Percentiles rank a stretch among this genome's conserved stretches.
Evolutionary conservation across 495 filamentous ascomycete genomes (phyloP).

Genomic region (Geoglossum glabrum): DNA sequence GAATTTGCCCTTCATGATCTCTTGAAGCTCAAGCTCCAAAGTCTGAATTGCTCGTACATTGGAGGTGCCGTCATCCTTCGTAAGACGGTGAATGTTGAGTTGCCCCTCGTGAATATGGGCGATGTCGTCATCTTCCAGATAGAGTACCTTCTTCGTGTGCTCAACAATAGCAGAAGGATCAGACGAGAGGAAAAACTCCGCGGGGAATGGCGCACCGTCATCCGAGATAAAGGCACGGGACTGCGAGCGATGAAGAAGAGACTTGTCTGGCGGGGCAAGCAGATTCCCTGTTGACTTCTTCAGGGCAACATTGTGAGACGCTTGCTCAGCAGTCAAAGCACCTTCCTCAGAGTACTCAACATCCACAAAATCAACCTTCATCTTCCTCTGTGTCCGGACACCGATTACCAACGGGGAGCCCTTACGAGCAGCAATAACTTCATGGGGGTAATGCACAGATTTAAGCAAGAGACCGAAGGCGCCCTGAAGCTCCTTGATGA

Average conservation of each 20-base stretch:
- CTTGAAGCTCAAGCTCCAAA: slow-evolving; percentile 91
- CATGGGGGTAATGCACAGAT: slow-evolving; percentile 95
- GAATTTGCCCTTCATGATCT: slow-evolving; percentile 99
- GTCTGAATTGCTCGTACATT: slow-evolving; percentile 97
- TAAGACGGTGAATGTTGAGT: slow-evolving; percentile 93
- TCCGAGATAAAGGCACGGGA: slow-evolving; percentile 97
- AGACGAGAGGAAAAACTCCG: slow-evolving; percentile 95
- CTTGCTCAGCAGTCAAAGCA: slow-evolving; percentile 78
- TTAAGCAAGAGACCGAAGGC: slow-evolving; percentile 93
- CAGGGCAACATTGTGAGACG: slow-evolving; percentile 86
- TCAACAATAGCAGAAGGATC: slow-evolving; percentile 96
- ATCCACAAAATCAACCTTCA: slow-evolving; percentile 99
- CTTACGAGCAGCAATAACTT: slow-evolving; percentile 94
- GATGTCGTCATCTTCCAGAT: slow-evolving; percentile 98
- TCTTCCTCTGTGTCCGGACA: slow-evolving; percentile 86
- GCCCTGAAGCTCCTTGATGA: slow-evolving; percentile 95
- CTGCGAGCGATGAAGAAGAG: slow-evolving; percentile 89
- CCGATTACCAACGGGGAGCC: slow-evolving; percentile 92
- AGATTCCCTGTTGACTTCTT: slow-evolving; percentile 51
- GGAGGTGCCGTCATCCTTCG: slow-evolving; percentile 87
- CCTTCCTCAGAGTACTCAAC: slow-evolving; percentile 83
- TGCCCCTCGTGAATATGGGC: slow-evolving; percentile 97
- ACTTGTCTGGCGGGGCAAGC: slow-evolving; percentile 71
- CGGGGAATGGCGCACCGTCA: slow-evolving; percentile 91
- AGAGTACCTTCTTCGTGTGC: slow-evolving; percentile 99